Conservation (phyloP, 1,139 yeast genomes). For the Geotrichum reessii region DNA sequence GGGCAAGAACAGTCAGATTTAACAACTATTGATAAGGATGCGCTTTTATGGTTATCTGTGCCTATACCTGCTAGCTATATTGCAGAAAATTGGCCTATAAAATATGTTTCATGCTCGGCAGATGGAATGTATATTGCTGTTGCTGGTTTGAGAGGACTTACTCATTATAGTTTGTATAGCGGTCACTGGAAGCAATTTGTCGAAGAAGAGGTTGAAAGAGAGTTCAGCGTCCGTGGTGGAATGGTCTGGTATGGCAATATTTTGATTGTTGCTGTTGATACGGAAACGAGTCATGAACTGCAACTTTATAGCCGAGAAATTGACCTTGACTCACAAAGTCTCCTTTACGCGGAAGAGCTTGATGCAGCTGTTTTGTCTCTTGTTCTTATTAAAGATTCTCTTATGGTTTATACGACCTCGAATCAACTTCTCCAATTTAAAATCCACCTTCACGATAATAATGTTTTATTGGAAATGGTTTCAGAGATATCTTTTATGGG, state of each 20-base stretch:
- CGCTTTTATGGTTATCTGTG: slow-evolving; percentile 38
- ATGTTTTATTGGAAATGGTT: slow-evolving; percentile 27
- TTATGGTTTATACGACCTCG: slow-evolving; percentile 34
- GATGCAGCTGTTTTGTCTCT: slow-evolving; percentile 31
- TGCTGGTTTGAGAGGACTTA: slow-evolving; percentile 40
- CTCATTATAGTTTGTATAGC: slow-evolving; percentile 37
- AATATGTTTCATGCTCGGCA: slow-evolving; percentile 35
- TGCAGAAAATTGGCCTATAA: slow-evolving; percentile 41
- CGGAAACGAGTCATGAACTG: slow-evolving; percentile 31
- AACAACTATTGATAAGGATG: slow-evolving; percentile 38
- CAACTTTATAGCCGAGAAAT: slow-evolving; percentile 37
- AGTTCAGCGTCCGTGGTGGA: slow-evolving; percentile 40
- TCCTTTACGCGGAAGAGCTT: slow-evolving; percentile 26
- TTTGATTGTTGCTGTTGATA: slow-evolving; percentile 36
- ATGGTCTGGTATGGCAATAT: slow-evolving; percentile 41
- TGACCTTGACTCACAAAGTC: slow-evolving; percentile 32
- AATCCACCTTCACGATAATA: slow-evolving; percentile 16
- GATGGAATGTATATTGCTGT: slow-evolving; percentile 42
- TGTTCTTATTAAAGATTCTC: slow-evolving; percentile 29
- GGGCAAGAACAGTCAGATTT: slow-evolving; percentile 39
- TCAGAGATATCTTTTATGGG: slow-evolving; percentile 33
- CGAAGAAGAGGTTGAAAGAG: slow-evolving; percentile 36
- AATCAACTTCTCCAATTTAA: slow-evolving; percentile 32
- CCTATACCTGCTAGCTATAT: slow-evolving; percentile 39
- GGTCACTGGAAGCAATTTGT: slow-evolving; percentile 41